phyloP scores from a whole-genome alignment of 2,329 filamentous ascomycete genomes.

The Ophiostoma quercus region DNA sequence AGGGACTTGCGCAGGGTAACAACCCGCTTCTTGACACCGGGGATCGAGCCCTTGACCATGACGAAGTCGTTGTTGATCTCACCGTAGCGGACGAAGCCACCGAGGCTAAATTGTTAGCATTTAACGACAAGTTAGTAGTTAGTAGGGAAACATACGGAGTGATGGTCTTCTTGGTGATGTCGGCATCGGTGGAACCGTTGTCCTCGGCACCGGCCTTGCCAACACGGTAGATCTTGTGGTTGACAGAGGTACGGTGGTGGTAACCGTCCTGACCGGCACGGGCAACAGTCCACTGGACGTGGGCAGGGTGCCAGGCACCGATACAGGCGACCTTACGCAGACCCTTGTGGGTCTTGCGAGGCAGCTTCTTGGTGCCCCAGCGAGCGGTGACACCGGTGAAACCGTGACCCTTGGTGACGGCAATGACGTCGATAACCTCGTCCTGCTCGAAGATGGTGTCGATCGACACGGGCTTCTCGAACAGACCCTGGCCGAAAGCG shows the following conservation, averaged over 20 bases:
- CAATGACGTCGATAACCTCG: slow-evolving; percentile 98
- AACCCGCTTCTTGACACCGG: slow-evolving; percentile 98
- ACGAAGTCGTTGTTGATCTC: slow-evolving; percentile 98
- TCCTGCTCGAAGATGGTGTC: slow-evolving; percentile 96
- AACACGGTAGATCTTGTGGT: slow-evolving; percentile 99
- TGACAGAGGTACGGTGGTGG: slow-evolving; percentile 99
- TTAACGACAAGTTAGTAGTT: neutral
- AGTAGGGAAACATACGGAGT: slow-evolving; percentile 73
- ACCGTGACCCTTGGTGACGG: slow-evolving; percentile 99
- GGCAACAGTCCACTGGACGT: slow-evolving; percentile 99
- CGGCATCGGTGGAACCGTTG: slow-evolving; percentile 90
- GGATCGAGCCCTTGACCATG: slow-evolving; percentile 95
- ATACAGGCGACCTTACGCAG: slow-evolving; percentile 99
- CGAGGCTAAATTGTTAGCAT: slow-evolving; percentile 57
- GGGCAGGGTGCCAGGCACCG: slow-evolving; percentile 99
- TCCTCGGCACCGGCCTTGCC: slow-evolving; percentile 86
- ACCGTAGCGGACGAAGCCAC: slow-evolving; percentile 99
- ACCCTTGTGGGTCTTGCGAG: slow-evolving; percentile 99
- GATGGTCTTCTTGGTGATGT: slow-evolving; percentile 98
- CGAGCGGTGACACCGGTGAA: slow-evolving; percentile 94
- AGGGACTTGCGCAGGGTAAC: slow-evolving; percentile 99
- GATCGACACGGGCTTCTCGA: slow-evolving; percentile 98
- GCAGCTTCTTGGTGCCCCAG: slow-evolving; percentile 99
- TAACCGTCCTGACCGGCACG: slow-evolving; percentile 99
- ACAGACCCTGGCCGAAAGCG: slow-evolving; percentile 86